Evolutionary conservation across 148 eudicot species (phyloP).

Genomic region (Chenopodium album): DNA sequence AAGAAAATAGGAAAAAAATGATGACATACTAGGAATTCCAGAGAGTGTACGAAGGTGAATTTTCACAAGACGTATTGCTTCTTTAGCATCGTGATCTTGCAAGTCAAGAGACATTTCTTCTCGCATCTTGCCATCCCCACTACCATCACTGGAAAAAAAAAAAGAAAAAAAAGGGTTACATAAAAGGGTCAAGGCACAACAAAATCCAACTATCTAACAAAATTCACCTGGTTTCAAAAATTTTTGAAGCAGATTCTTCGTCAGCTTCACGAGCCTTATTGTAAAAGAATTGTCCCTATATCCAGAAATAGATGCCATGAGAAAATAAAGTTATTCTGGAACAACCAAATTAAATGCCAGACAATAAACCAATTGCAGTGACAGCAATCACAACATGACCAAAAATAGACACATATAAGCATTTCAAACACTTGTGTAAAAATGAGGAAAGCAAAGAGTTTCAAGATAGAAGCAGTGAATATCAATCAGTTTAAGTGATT

Average conservation of each 20-base stretch:
- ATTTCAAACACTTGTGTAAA: neutral
- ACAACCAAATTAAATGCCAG: neutral
- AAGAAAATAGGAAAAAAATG: neutral
- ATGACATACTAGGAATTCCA: constrained; percentile 46
- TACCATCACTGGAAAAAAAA: neutral
- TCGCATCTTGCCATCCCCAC: constrained; percentile 25
- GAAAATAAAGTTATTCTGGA: neutral
- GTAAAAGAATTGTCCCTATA: constrained; percentile 41
- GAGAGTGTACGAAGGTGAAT: constrained; percentile 45
- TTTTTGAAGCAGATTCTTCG: constrained; percentile 43
- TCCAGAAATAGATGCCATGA: neutral
- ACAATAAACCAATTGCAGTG: neutral
- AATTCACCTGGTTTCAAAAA: constrained; percentile 37
- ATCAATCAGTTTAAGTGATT: neutral
- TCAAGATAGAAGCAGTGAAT: neutral
- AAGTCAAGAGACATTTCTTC: constrained; percentile 40
- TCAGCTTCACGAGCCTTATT: constrained; percentile 53
- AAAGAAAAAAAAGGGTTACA: neutral
- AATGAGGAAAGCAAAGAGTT: neutral
- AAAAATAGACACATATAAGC: neutral
- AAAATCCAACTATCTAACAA: neutral
- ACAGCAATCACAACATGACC: neutral
- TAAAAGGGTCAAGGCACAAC: neutral
- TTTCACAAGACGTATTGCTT: constrained; percentile 43
- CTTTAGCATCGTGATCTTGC: constrained; percentile 39